phyloP scores from a whole-genome alignment of 805 yeast species.

The Cyberlindnera petersonii region DNA sequence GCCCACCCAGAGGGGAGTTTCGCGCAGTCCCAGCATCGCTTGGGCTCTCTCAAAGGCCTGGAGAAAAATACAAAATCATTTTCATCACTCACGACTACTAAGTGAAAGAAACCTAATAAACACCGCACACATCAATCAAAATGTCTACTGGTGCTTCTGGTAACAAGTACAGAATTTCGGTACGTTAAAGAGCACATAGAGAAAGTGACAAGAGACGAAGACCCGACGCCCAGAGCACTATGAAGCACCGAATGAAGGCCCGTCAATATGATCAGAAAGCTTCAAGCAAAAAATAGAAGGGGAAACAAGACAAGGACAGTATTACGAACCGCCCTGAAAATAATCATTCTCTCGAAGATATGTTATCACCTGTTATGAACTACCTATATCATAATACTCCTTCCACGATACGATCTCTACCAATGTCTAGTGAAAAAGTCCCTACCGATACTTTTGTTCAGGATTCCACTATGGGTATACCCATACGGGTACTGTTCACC shows the following conservation, averaged over 20 bases:
- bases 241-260: not conserved
- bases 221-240: not conserved
- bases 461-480: too few relatives aligned
- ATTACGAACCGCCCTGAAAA: too few relatives aligned
- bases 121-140: constrained; percentile 30
- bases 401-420: too few relatives aligned
- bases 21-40: constrained; percentile 25
- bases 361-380: too few relatives aligned
- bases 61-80: constrained; percentile 23
- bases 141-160: constrained; percentile 98
- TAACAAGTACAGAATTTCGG: constrained; percentile 99
- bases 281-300: not conserved
- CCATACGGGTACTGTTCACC: too few relatives aligned
- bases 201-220: not conserved
- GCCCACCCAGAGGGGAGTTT: not conserved
- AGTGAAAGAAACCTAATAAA: not conserved
- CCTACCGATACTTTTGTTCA: too few relatives aligned
- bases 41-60: constrained; percentile 6
- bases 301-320: not conserved
- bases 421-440: too few relatives aligned
- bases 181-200: constrained; percentile 44
- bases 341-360: too few relatives aligned
- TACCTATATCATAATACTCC: too few relatives aligned
- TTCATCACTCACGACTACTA: constrained; percentile 14
- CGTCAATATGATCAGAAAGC: not conserved